Evolutionary conservation across 2,329 filamentous ascomycete genomes (phyloP).

Genomic region (Furcasterigmium sp.): DNA sequence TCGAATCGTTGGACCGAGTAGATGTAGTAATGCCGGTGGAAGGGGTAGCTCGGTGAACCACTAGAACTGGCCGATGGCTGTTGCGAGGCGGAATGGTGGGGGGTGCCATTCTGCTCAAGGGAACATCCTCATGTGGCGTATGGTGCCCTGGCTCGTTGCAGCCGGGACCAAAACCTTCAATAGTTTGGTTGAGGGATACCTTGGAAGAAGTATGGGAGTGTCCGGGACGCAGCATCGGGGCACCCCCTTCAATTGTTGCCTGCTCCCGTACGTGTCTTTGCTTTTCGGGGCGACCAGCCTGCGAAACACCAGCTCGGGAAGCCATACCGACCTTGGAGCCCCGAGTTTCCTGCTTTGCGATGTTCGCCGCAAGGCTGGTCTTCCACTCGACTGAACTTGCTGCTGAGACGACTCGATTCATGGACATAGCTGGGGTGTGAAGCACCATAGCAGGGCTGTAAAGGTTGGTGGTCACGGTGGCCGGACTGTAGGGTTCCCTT

Average conservation of each 20-base stretch:
- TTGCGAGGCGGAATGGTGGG: not conserved
- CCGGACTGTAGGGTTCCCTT: conserved; percentile 1
- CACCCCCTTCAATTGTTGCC: conserved; percentile 42
- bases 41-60: not conserved
- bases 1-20: not conserved
- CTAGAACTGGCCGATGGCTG: not conserved
- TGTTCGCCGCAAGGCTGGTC: conserved; percentile 46
- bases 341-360: conserved; percentile 36
- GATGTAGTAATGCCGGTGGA: not conserved
- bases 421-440: conserved; percentile 19
- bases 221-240: conserved; percentile 7
- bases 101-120: not conserved
- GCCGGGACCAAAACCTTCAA: not conserved
- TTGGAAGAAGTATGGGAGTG: not conserved
- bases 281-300: not conserved
- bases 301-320: not conserved
- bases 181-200: not conserved
- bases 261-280: conserved; percentile 41
- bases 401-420: conserved; percentile 30
- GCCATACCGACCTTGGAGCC: not conserved
- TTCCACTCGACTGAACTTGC: conserved; percentile 51
- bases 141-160: not conserved
- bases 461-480: conserved; percentile 5
- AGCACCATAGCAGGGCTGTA: not conserved
- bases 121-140: not conserved